A percentile compares a stretch with the other conserved stretches of the same genome.
These are phyloP conservation scores for Saccharomycodes ludwigii DNA, from an alignment of 805 yeast genomes.

Conservation along the genomic window DNA sequence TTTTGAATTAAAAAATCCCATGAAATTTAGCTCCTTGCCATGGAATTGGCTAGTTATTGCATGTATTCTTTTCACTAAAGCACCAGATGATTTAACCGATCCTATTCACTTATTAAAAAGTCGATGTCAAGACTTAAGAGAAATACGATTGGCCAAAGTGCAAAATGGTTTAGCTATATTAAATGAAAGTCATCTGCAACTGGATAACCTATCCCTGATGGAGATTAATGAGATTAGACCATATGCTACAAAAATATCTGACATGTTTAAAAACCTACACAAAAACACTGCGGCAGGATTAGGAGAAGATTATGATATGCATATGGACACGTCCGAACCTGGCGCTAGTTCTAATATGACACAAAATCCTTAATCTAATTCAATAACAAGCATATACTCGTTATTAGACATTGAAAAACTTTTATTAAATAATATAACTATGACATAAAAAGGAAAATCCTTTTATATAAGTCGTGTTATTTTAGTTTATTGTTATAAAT, in stretches of 20 bases:
- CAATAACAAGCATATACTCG: no score
- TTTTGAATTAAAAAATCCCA: slow-evolving; percentile 46
- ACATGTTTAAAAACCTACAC: slow-evolving; percentile 46
- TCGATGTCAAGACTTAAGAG: slow-evolving; percentile 70
- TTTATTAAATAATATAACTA: no score
- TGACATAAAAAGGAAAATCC: no score
- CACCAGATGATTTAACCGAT: slow-evolving; percentile 68
- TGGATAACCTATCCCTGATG: slow-evolving; percentile 70
- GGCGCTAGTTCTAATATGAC: no score
- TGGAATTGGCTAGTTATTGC: slow-evolving; percentile 83
- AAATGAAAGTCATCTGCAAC: slow-evolving; percentile 70
- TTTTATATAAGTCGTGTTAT: no score
- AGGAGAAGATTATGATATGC: no score
- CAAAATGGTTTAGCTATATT: slow-evolving; percentile 66
- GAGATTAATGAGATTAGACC: slow-evolving; percentile 88
- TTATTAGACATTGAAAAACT: no score
- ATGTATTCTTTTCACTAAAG: slow-evolving; percentile 50
- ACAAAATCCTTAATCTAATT: no score
- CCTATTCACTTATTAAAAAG: slow-evolving; percentile 61
- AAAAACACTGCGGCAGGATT: slow-evolving; percentile 10
- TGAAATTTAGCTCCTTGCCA: slow-evolving; percentile 60
- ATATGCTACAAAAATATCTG: slow-evolving; percentile 71
- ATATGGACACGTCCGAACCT: no score
- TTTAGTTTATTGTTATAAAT: no score
- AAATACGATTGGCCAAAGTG: slow-evolving; percentile 68